Percentiles rank a stretch among this genome's conserved stretches.
Evolutionary conservation across 2,329 filamentous ascomycete species (phyloP).

Genomic region (Ophioceras dolichostomum): DNA sequence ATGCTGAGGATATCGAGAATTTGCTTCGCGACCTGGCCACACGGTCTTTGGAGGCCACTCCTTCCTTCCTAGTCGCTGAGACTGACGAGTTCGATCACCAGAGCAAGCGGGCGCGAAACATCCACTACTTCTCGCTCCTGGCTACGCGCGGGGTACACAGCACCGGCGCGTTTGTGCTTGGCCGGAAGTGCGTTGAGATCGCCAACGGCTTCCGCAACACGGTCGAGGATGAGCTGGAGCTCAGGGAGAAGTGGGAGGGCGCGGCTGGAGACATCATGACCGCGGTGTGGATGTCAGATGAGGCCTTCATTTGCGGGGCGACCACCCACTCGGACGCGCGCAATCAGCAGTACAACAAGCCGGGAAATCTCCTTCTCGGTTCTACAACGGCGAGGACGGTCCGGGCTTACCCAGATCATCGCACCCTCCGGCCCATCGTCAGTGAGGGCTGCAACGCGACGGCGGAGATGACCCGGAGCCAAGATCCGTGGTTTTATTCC

Average conservation of each 20-base stretch:
- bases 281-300: constrained; percentile 41
- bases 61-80: constrained; percentile 17
- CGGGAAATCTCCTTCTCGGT: constrained; percentile 47
- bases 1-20: constrained; percentile 18
- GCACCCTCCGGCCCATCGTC: constrained; percentile 40
- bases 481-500: constrained; percentile 51
- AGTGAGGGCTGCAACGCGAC: constrained; percentile 39
- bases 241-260: constrained; percentile 43
- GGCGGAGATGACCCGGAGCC: constrained; percentile 42
- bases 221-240: constrained; percentile 37
- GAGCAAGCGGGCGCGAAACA: constrained; percentile 14
- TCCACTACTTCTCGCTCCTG: constrained; percentile 26
- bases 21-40: constrained; percentile 23
- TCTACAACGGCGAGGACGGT: constrained; percentile 31
- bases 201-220: constrained; percentile 28
- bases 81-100: constrained; percentile 16
- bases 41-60: constrained; percentile 8
- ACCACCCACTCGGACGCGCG: constrained; percentile 49
- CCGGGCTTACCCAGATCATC: constrained; percentile 41
- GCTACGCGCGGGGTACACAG: constrained; percentile 37
- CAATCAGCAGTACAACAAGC: constrained; percentile 56
- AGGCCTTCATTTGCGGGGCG: constrained; percentile 48
- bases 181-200: constrained; percentile 26
- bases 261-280: constrained; percentile 50
- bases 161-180: constrained; percentile 20